These are phyloP conservation scores for Lasiosphaeria miniovina DNA, from an alignment of 495 filamentous ascomycete genomes.

Conservation along the genomic window DNA sequence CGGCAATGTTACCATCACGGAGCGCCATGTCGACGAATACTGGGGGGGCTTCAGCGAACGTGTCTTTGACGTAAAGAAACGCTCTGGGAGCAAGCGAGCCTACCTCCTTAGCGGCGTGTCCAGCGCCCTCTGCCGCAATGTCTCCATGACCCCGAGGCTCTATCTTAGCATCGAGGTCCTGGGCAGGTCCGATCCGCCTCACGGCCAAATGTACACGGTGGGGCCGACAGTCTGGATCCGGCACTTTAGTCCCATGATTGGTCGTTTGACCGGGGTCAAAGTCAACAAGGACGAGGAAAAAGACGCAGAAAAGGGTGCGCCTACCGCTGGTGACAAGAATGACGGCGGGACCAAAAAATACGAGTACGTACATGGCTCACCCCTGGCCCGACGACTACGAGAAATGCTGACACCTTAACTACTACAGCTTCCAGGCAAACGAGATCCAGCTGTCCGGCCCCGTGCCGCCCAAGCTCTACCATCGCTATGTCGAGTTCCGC, in stretches of 20 bases:
- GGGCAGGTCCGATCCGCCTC: slow-evolving; percentile 70
- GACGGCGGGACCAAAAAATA: slow-evolving; percentile 61
- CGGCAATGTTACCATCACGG: slow-evolving; percentile 72
- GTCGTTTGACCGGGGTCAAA: slow-evolving; percentile 74
- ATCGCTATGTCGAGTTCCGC: slow-evolving; percentile 88
- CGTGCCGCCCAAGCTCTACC: slow-evolving; percentile 73
- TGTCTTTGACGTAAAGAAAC: slow-evolving; percentile 72
- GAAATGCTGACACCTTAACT: slow-evolving; percentile 10
- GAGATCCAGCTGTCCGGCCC: slow-evolving; percentile 86
- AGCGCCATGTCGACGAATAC: slow-evolving; percentile 52
- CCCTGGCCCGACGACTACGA: neutral
- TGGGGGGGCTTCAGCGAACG: slow-evolving; percentile 66
- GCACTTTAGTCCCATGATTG: slow-evolving; percentile 87
- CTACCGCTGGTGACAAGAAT: slow-evolving; percentile 16
- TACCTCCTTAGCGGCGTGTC: slow-evolving; percentile 65
- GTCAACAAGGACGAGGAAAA: slow-evolving; percentile 45
- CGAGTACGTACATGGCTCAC: slow-evolving; percentile 51
- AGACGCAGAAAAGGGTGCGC: slow-evolving; percentile 31
- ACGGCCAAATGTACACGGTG: slow-evolving; percentile 74
- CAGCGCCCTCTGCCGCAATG: slow-evolving; percentile 53
- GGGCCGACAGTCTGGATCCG: slow-evolving; percentile 75
- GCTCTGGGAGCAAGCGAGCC: slow-evolving; percentile 79
- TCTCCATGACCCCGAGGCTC: slow-evolving; percentile 52
- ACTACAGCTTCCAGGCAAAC: slow-evolving; percentile 80
- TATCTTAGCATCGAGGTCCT: slow-evolving; percentile 69